Percentiles rank a stretch among this genome's conserved stretches.
Evolutionary conservation across 257 asterid species (phyloP).

Genomic region (Scutellaria baicalensis): DNA sequence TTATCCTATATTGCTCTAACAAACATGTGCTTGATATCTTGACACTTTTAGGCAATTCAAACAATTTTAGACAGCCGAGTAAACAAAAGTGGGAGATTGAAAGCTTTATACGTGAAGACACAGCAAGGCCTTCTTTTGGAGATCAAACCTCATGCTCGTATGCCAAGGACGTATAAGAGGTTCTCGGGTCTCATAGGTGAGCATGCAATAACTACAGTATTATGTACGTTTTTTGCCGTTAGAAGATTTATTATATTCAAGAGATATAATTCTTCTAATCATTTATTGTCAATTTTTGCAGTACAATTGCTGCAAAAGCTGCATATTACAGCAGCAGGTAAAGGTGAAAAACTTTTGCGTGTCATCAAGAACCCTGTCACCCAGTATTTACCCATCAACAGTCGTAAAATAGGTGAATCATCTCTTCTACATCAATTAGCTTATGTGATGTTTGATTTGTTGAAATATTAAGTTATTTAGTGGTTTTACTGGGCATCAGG

Average conservation of each 20-base stretch:
- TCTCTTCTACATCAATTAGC: neutral
- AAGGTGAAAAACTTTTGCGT: conserved; percentile 70
- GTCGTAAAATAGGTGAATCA: conserved; percentile 67
- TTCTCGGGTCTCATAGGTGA: conserved; percentile 89
- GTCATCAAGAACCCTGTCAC: conserved; percentile 79
- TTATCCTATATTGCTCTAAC: conserved; percentile 3
- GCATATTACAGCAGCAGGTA: conserved; percentile 59
- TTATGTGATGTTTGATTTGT: neutral
- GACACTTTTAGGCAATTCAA: conserved; percentile 57
- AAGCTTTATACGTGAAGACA: conserved; percentile 83
- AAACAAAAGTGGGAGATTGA: conserved; percentile 71
- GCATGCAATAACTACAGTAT: conserved; percentile 16
- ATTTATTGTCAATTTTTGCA: conserved; percentile 23
- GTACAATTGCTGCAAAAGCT: conserved; percentile 79
- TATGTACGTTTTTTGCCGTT: neutral
- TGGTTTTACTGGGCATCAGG: conserved; percentile 38
- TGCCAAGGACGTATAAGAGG: conserved; percentile 85
- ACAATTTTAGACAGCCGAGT: conserved; percentile 77
- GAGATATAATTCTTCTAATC: neutral
- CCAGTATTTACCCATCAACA: conserved; percentile 62
- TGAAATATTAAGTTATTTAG: neutral
- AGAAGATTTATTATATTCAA: neutral
- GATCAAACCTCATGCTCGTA: conserved; percentile 79
- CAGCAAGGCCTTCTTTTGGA: conserved; percentile 72
- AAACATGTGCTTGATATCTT: neutral